Evolutionary conservation across 257 asterid genomes (phyloP).

Genomic region (Solanum etuberosum): DNA sequence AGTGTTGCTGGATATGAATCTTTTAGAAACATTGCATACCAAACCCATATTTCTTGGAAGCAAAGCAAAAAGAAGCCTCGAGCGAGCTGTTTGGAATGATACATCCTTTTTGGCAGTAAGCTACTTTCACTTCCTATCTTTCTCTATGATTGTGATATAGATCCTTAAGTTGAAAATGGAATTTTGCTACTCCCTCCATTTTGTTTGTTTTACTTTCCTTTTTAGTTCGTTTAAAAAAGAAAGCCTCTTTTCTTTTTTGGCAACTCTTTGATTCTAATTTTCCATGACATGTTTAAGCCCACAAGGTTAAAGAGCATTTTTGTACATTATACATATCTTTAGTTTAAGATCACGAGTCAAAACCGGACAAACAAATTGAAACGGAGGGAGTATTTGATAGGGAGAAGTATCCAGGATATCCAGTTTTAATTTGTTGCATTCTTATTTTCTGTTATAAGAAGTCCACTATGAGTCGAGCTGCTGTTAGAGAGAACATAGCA

Average conservation of each 20-base stretch:
- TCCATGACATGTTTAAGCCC: neutral
- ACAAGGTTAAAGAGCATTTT: neutral
- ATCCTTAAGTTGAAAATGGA: neutral
- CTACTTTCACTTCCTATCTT: neutral
- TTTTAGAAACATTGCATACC: slow-evolving; percentile 68
- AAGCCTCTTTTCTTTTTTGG: neutral
- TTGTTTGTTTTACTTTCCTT: neutral
- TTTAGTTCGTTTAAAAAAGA: no score
- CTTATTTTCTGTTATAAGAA: neutral
- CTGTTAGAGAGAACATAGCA: neutral
- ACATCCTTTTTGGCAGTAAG: slow-evolving; percentile 87
- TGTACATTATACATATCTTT: neutral
- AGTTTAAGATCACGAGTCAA: neutral
- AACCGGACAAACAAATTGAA: neutral
- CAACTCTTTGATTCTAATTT: neutral
- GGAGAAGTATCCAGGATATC: neutral
- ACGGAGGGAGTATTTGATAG: neutral
- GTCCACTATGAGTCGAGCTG: neutral
- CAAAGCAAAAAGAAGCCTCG: slow-evolving; percentile 75
- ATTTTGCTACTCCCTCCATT: neutral
- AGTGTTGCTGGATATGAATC: slow-evolving; percentile 76
- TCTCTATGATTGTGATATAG: neutral
- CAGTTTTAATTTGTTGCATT: neutral
- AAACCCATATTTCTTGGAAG: slow-evolving; percentile 84
- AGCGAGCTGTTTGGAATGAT: slow-evolving; percentile 96